Percentiles rank a stretch among this genome's conserved stretches.
Evolutionary conservation across 108 stramenopile genomes (phyloP).

Genomic region (Skeletonema costatum): DNA sequence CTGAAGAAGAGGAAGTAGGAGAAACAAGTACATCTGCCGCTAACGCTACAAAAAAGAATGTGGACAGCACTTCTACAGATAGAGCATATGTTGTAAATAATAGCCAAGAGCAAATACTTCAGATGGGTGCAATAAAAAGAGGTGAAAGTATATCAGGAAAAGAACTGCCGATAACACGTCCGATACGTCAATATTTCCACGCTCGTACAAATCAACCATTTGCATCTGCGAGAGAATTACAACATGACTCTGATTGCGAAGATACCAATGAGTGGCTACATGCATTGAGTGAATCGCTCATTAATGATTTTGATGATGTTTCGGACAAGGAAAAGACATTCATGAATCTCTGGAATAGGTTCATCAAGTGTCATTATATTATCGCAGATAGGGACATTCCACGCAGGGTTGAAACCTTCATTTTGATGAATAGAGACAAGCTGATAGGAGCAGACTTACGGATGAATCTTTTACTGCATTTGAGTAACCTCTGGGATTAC

Average conservation of each 20-base stretch:
- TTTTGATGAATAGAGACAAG: constrained; percentile 18
- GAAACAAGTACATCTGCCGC: too few species aligned
- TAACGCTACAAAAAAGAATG: too few species aligned
- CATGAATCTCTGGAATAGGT: constrained; percentile 64
- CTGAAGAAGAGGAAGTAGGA: too few species aligned
- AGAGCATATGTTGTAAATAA: neutral
- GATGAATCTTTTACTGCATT: constrained; percentile 37
- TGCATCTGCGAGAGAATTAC: constrained; percentile 13
- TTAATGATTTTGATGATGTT: constrained; percentile 65
- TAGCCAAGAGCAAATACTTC: neutral
- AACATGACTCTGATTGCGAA: constrained; percentile 34
- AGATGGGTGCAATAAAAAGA: neutral
- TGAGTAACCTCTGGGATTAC: constrained; percentile 49
- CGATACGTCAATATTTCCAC: constrained; percentile 46
- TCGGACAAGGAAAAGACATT: constrained; percentile 50
- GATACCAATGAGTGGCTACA: constrained; percentile 40
- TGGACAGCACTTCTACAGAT: too few species aligned
- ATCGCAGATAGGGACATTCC: constrained; percentile 49
- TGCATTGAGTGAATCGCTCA: constrained; percentile 29
- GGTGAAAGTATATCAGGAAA: neutral
- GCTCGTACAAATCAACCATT: constrained; percentile 46
- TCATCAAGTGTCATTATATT: constrained; percentile 37
- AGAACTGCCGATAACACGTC: neutral
- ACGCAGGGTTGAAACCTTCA: constrained; percentile 29
- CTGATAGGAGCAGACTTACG: constrained; percentile 19